A percentile compares a stretch with the other conserved stretches of the same genome.
These are phyloP conservation scores for Chaetomiaceae sp. DNA, from an alignment of 2,329 filamentous ascomycete genomes.

Conservation along the genomic window DNA sequence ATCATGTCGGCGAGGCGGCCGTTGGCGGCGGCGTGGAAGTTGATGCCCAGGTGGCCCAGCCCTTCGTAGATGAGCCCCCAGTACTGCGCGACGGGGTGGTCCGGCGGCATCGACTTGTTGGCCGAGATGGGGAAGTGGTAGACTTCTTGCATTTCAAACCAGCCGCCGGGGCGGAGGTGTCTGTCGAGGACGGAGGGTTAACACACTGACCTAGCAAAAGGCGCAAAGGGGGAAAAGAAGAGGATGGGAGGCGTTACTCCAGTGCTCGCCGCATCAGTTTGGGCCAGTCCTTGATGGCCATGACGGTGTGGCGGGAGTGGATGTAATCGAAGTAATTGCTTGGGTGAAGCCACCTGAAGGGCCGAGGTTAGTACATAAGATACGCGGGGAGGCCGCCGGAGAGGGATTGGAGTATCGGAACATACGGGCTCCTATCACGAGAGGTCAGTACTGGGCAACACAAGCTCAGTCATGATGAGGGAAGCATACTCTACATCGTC, in stretches of 20 bases:
- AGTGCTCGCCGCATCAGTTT: conserved; percentile 43
- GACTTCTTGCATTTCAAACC: conserved; percentile 49
- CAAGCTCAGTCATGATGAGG: conserved; percentile 36
- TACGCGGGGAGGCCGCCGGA: background rate
- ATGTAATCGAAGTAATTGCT: conserved; percentile 56
- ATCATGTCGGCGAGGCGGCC: conserved; percentile 35
- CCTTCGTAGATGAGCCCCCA: conserved; percentile 32
- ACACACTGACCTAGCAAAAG: no score
- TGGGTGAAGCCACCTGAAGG: conserved; percentile 41
- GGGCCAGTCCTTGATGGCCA: conserved; percentile 54
- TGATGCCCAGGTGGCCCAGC: conserved; percentile 37
- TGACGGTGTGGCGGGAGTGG: conserved; percentile 38
- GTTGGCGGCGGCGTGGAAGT: conserved; percentile 35
- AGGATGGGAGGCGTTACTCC: conserved; percentile 36
- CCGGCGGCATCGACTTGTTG: conserved; percentile 39
- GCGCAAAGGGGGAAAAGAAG: background rate
- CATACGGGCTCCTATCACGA: conserved; percentile 24
- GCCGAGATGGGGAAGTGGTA: conserved; percentile 41
- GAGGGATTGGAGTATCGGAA: background rate
- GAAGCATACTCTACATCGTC: conserved; percentile 51
- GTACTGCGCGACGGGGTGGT: conserved; percentile 39
- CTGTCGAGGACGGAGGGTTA: conserved; percentile 23
- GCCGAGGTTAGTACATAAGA: background rate
- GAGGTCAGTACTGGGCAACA: conserved; percentile 14
- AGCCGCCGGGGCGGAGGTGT: conserved; percentile 46